Base-by-base conservation (phyloP, 352 stramenopile species). In the Lagenidium giganteum region DNA sequence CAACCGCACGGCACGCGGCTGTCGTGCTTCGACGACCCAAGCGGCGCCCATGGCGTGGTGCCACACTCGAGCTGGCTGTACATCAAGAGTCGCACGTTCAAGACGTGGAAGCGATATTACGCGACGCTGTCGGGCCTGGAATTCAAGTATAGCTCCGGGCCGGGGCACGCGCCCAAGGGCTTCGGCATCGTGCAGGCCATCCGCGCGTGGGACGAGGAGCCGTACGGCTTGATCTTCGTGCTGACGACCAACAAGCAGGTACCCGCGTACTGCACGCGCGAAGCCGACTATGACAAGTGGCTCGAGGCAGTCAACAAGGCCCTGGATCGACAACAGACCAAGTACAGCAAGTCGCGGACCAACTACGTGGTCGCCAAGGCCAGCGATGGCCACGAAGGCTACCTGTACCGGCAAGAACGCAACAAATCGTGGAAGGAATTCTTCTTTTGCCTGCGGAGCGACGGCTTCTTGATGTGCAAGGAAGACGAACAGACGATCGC, bases 401-500 rank as follows among this genome's bases (percentile, higher is more conserved):
- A 75, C 31, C 36, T 91, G 26, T 85, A 67, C 64, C 73, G 73
- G 33, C 68, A 83, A 23, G 72, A 91, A 24, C 70, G 70, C 36
- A 61, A 58, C 39, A 73, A 68, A 35, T 47, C 46, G 14, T 91
- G 78, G 78, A 64, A 68, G 24, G 63, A 60, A 9, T 68, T 54
- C 30, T 87, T 74, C 47, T 86, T 88, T 36, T 61, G 80, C 16
- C 57, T 79, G 3, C 75, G 74, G 16, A 74, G 70, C 20, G 79
- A 91, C 46, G 79, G 79, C 8, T 87, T 87, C 45, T 59, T 91
- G 22, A 67, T 80, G 28, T 91, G 79, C 38, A 65, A 69, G 21
- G 74, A 81, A 33, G 48, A 61, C 18, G 66, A 80, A n/a, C 53
- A 63, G 22, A 62, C 51, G 1, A 34, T 45, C 1, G 33, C 67